Evolutionary conservation across 306 rosid genomes (phyloP), one percentile per base, ranked within the genome.

Genomic region (Cucurbita pepo): DNA sequence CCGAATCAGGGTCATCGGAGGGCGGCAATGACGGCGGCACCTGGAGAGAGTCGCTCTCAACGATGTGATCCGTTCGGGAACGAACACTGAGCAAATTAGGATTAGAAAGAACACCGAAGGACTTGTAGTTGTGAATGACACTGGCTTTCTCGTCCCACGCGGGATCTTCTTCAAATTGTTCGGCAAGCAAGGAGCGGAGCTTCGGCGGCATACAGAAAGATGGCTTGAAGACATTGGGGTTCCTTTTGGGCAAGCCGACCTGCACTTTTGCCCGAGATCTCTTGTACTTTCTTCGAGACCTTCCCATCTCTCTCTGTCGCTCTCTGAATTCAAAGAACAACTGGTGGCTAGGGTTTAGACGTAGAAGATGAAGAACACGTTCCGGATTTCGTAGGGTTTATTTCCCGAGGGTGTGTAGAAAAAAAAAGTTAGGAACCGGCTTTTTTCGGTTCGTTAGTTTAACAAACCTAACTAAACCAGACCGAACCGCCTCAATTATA

Each of bases 281-380:
- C 92, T 90, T 86, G 76, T 84, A 87, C 79, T 94, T 94, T 74
- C 95, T 88, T 80, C 98, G 86, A 41, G 98, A 94, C 10, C 98
- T 70, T 82, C 96, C 97, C 98, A 90, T 93, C 72, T 73, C 72
- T 63, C 62, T 48, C 73, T 63, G 44, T 13, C n/a, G 56, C 60
- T 34, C 45, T 34, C 44, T 36, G 37, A 19, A 44, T 36, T 52
- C 54, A 11, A 36, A 34, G 34, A 40, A 62, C 5, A 30, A 12
- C 8, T 14, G 52, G 3, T 63, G 66, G 75, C 76, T 66, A 65
- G 55, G 83, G 80, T 60, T 79, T 18, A 47, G 59, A 60, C 7
- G 7, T 8, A 7, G 62, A 71, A 53, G 53, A 34, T 6, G 80
- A 57, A 54, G 41, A 12, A 44, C 13, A 0, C 15, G 18, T 4